A percentile compares a stretch with the other conserved stretches of the same genome.
These are phyloP conservation scores for Hymenoscyphus occultus DNA, from an alignment of 2,329 filamentous ascomycete species.

Conservation along the genomic window DNA sequence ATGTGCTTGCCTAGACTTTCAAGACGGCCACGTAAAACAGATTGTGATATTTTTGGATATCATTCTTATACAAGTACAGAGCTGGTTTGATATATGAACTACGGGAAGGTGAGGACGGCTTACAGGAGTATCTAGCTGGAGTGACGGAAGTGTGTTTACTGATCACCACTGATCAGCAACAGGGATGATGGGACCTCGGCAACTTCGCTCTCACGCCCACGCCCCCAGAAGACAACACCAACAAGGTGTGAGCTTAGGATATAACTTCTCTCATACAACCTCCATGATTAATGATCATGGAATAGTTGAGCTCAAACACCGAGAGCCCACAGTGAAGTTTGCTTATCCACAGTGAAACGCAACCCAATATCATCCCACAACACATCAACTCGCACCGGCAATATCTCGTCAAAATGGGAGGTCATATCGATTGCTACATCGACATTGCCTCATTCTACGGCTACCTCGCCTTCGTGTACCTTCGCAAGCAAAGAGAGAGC, in stretches of 20 bases:
- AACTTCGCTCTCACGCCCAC: not conserved
- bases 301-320: not conserved
- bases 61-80: not conserved
- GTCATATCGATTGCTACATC: slow-evolving; percentile 63
- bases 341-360: not conserved
- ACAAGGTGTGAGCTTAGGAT: not conserved
- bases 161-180: not conserved
- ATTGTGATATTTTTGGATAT: not conserved
- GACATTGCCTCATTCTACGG: slow-evolving; percentile 66
- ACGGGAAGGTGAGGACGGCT: not conserved
- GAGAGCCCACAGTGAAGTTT: not conserved
- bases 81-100: not conserved
- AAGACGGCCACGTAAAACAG: slow-evolving; percentile 7
- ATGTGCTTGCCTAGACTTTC: not conserved
- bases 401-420: slow-evolving; percentile 46
- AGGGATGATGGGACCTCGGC: not conserved
- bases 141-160: not conserved
- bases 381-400: not conserved
- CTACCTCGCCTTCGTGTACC: slow-evolving; percentile 55
- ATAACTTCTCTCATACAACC: not conserved
- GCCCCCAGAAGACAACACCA: not conserved
- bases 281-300: slow-evolving; percentile 8
- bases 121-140: not conserved
- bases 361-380: not conserved
- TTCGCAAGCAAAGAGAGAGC: slow-evolving; percentile 52